A percentile compares a stretch with the other conserved stretches of the same genome.
Evolutionary conservation across 2,329 filamentous ascomycete species (phyloP).

Genomic region (Phialemonium atrogriseum): DNA sequence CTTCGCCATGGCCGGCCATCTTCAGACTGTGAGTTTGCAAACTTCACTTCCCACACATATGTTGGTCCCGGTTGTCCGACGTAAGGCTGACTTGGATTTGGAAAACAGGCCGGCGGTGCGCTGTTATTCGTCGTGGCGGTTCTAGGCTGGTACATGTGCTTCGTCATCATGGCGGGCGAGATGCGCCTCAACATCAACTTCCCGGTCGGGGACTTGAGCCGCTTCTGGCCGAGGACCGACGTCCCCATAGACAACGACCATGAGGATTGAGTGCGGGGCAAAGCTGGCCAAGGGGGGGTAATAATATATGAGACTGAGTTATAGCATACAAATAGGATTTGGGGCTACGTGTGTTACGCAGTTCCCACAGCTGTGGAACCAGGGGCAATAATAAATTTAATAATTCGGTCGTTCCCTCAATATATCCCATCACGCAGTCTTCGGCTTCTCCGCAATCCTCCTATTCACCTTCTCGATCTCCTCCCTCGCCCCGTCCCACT

Average conservation of each 20-base stretch:
- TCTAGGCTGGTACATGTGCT: constrained; percentile 43
- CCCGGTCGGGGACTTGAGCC: constrained; percentile 41
- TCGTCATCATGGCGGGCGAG: constrained; percentile 45
- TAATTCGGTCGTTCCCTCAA: no score
- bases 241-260: no score
- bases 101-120: constrained; percentile 24
- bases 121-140: constrained; percentile 35
- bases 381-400: no score
- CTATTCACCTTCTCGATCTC: constrained; percentile 9
- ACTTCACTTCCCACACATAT: no score
- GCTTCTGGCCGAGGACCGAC: constrained; percentile 35
- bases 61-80: not conserved
- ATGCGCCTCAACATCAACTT: constrained; percentile 40
- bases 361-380: no score
- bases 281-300: no score
- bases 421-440: no score
- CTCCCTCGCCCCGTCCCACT: constrained; percentile 9
- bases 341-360: no score
- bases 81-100: constrained; percentile 3
- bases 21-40: constrained; percentile 37
- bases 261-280: no score
- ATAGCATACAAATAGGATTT: no score
- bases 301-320: no score
- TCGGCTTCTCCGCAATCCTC: not conserved
- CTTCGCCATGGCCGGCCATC: constrained; percentile 26